Evolutionary conservation across 257 asterid genomes (phyloP).

Genomic region (Scutellaria baicalensis): DNA sequence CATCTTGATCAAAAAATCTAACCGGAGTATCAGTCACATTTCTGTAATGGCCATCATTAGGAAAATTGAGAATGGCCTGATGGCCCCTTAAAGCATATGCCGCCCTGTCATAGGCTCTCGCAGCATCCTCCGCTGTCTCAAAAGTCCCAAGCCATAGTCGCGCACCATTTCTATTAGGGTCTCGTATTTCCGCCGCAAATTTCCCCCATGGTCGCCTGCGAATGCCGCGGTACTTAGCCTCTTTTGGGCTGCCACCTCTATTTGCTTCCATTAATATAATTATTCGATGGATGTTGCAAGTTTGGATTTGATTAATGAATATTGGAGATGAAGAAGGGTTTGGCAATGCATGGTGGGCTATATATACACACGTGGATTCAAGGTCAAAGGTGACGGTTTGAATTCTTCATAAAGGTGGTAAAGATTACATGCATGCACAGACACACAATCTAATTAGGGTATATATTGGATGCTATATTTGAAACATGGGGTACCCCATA

Average conservation of each 20-base stretch:
- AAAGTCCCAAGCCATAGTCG: slow-evolving; percentile 74
- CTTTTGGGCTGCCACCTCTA: slow-evolving; percentile 8
- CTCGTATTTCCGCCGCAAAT: slow-evolving; percentile 77
- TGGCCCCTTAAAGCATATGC: slow-evolving; percentile 68
- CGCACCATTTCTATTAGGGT: slow-evolving; percentile 56
- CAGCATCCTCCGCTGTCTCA: slow-evolving; percentile 71
- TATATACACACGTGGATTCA: background rate
- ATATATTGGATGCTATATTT: too few relatives aligned
- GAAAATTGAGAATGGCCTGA: slow-evolving; percentile 72
- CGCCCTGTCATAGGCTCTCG: slow-evolving; percentile 73
- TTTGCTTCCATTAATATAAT: background rate
- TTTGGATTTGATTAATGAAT: background rate
- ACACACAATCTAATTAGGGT: too few relatives aligned
- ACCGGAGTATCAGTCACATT: background rate
- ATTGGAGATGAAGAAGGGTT: background rate
- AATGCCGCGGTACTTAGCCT: slow-evolving; percentile 51
- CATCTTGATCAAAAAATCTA: background rate
- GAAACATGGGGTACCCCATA: too few relatives aligned
- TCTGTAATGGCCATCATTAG: slow-evolving; percentile 50
- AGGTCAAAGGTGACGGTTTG: slow-evolving; percentile 39
- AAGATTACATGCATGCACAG: too few relatives aligned
- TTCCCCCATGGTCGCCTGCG: slow-evolving; percentile 77
- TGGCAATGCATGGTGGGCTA: background rate
- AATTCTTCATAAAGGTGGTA: background rate
- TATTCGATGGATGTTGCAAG: background rate